phyloP scores from a whole-genome alignment of 2,329 filamentous ascomycete species.

The Colletotrichum aenigma region DNA sequence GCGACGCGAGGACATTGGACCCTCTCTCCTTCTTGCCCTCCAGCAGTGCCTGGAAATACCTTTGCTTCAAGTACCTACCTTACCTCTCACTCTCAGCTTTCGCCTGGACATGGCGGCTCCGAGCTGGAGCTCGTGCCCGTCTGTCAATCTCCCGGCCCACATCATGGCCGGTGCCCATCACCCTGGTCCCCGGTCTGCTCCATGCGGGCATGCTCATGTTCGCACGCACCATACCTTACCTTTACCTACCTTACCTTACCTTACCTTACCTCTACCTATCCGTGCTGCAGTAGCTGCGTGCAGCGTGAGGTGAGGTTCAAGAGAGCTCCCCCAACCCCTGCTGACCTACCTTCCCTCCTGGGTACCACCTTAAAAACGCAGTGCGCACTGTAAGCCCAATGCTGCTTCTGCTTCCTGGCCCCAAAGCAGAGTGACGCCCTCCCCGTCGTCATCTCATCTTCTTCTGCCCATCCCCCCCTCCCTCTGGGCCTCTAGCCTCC shows the following conservation, averaged over 20 bases:
- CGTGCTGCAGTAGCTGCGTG: too few species aligned
- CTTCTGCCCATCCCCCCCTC: not conserved
- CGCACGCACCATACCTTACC: constrained; percentile 13
- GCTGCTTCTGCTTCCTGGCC: not conserved
- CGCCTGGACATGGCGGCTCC: not conserved
- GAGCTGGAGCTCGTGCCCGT: not conserved
- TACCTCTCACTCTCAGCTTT: not conserved
- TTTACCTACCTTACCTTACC: not conserved
- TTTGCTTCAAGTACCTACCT: not conserved
- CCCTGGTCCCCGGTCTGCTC: not conserved
- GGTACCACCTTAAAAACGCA: not conserved
- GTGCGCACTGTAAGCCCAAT: not conserved
- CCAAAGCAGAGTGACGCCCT: not conserved
- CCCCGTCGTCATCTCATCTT: not conserved
- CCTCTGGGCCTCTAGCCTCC: not conserved
- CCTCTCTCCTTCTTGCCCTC: not conserved
- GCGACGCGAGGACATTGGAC: not conserved
- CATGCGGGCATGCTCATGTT: not conserved
- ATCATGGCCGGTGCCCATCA: not conserved
- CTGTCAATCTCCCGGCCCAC: constrained; percentile 17
- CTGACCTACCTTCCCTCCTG: too few species aligned
- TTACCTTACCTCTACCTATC: not conserved
- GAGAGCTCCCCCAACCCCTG: too few species aligned
- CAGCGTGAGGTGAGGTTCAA: too few species aligned
- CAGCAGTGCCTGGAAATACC: not conserved